A percentile compares a stretch with the other conserved stretches of the same genome.
Conservation (phyloP, 75 land plant genomes). For the Picea glauca region DNA sequence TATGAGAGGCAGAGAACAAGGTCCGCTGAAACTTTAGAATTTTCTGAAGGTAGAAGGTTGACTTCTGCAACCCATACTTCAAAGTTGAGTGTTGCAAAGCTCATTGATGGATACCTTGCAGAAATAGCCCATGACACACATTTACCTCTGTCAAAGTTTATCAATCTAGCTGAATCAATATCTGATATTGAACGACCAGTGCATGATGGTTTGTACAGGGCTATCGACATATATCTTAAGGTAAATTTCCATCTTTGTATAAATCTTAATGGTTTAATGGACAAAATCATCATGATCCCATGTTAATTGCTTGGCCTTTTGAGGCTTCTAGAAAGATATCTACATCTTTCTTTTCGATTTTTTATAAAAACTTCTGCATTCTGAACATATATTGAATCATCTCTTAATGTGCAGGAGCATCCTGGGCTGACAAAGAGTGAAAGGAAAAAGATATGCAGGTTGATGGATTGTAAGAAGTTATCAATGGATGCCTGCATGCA, state of each 20-base stretch:
- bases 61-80: too few species aligned
- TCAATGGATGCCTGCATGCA: constrained; percentile 93
- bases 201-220: constrained; percentile 82
- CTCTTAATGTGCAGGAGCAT: too few species aligned
- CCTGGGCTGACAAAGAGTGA: constrained; percentile 76
- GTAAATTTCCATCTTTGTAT: too few species aligned
- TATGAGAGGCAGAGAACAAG: neutral
- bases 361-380: too few species aligned
- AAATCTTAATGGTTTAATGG: too few species aligned
- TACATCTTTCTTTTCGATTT: too few species aligned
- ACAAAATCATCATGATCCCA: too few species aligned
- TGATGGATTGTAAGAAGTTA: constrained; percentile 81
- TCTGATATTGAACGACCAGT: constrained; percentile 77
- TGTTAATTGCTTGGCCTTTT: too few species aligned
- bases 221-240: constrained; percentile 91
- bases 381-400: too few species aligned
- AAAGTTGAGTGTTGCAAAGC: constrained; percentile 41
- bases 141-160: constrained; percentile 65
- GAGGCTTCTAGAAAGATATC: too few species aligned
- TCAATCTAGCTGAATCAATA: constrained; percentile 66
- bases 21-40: constrained; percentile 9
- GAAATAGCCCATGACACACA: constrained; percentile 82
- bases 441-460: constrained; percentile 76
- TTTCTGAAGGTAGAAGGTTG: constrained; percentile 11
- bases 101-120: constrained; percentile 75